Conservation (phyloP, 345 rosid species). For the Mangifera indica region DNA sequence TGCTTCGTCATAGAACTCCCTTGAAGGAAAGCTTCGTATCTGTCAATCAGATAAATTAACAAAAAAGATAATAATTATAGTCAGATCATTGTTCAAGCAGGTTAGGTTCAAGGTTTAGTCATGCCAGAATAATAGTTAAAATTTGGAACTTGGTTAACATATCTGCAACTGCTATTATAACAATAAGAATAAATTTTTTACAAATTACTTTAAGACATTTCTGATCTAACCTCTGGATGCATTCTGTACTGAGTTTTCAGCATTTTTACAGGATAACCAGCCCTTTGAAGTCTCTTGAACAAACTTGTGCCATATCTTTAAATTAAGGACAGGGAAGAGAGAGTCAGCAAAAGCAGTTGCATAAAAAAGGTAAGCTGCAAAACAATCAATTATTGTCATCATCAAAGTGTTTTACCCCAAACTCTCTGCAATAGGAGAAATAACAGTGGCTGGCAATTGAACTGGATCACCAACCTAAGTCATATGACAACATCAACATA, state of each 20-base stretch:
- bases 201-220: not conserved
- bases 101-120: not conserved
- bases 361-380: not conserved
- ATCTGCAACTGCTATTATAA: not conserved
- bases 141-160: not conserved
- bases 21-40: slow-evolving; percentile 93
- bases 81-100: not conserved
- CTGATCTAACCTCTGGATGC: slow-evolving; percentile 85
- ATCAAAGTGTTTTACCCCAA: slow-evolving; percentile 52
- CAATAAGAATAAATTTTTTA: not conserved
- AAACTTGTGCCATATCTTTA: slow-evolving; percentile 87
- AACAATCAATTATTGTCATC: slow-evolving; percentile 7
- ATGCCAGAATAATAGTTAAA: not conserved
- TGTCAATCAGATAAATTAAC: slow-evolving; percentile 26
- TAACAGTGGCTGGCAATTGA: slow-evolving; percentile 97
- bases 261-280: slow-evolving; percentile 94
- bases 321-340: slow-evolving; percentile 3
- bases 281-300: slow-evolving; percentile 94
- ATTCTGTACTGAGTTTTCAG: slow-evolving; percentile 90
- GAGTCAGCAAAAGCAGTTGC: slow-evolving; percentile 1
- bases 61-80: not conserved
- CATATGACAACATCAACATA: slow-evolving; percentile 13
- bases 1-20: slow-evolving; percentile 71
- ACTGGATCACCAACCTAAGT: slow-evolving; percentile 91
- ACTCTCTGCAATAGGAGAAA: slow-evolving; percentile 72